Evolutionary conservation across 768 basidiomycete genomes (phyloP), one percentile per base, ranked within the genome.

Genomic region (Multifurca ochricompacta): DNA sequence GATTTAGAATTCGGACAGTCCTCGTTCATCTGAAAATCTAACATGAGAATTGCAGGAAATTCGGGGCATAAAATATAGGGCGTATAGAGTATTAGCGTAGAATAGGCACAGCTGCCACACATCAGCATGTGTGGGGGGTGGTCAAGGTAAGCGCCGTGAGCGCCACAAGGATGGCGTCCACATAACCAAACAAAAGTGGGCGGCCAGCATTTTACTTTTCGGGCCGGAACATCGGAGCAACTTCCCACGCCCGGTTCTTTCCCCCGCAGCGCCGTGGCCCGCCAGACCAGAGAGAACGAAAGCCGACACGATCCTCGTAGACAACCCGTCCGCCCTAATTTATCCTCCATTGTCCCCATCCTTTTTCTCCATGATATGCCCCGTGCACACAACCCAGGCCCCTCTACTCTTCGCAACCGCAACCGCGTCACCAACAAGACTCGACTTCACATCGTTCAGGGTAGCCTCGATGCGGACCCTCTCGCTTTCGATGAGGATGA

Each of bases 371-470:
- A 87, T 88, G 85, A 85, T 69, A 89, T 89, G 87, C 86, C 86
- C 79, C 86, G 86, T 66, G 83, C 82, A 71, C 82, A 81, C 65
- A 81, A 80, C 71, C 71, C 83, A 74, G 83, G 80, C 71, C 79
- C 84, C 63, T 83, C 87, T 57, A 80, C 85, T 62, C 84, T 87
- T 73, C 73, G 89, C 70, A 89, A 89, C 67, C 84, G 88, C 71
- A 90, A 89, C 73, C 83, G 88, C 69, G 85, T 92, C 73, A 92
- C 87, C 68, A 90, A 91, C 76, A 92, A 92, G 77, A 89, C 87
- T 64, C 82, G 88, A 58, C 86, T 92, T 67, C 87, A 81, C 75
- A 82, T 92, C 73, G 73, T 83, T 66, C 81, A 82, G 69, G 90
- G 88, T 56, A 80, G 80, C 68, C 79, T 88, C 73, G 89, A 91